These are phyloP conservation scores for Scutellaria baicalensis DNA, from an alignment of 257 asterid genomes.

Conservation along the genomic window DNA sequence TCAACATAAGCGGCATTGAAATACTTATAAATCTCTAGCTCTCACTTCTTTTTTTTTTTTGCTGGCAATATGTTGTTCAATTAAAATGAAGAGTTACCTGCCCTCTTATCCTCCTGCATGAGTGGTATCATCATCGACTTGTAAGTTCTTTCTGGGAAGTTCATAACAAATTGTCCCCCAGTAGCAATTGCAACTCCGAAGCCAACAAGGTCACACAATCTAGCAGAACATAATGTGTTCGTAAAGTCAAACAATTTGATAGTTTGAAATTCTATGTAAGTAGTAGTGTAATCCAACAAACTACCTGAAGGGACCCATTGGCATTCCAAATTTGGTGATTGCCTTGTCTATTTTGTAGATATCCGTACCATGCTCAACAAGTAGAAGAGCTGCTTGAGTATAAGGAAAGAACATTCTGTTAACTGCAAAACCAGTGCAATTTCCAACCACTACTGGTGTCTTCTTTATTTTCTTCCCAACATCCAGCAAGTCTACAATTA, in stretches of 20 bases:
- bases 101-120: constrained; percentile 89
- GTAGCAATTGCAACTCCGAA: constrained; percentile 88
- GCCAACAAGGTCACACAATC: constrained; percentile 90
- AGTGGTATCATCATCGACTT: constrained; percentile 80
- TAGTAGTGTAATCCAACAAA: neutral
- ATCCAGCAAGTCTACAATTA: constrained; percentile 70
- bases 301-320: constrained; percentile 98
- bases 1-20: neutral
- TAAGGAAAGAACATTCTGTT: constrained; percentile 93
- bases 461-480: constrained; percentile 89
- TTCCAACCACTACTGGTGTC: constrained; percentile 94
- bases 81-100: constrained; percentile 35
- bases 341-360: constrained; percentile 68
- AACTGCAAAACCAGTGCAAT: constrained; percentile 97
- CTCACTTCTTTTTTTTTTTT: too few relatives aligned
- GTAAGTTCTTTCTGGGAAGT: constrained; percentile 80
- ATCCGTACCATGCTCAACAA: constrained; percentile 85
- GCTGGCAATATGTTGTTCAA: neutral
- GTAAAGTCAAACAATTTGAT: neutral
- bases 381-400: constrained; percentile 81
- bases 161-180: constrained; percentile 64
- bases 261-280: neutral
- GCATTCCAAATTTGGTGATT: constrained; percentile 88
- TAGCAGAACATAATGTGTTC: constrained; percentile 12
- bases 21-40: neutral